Evolutionary conservation across 1,284 basidiomycete species (phyloP).

Genomic region (Puccinia novopanici): DNA sequence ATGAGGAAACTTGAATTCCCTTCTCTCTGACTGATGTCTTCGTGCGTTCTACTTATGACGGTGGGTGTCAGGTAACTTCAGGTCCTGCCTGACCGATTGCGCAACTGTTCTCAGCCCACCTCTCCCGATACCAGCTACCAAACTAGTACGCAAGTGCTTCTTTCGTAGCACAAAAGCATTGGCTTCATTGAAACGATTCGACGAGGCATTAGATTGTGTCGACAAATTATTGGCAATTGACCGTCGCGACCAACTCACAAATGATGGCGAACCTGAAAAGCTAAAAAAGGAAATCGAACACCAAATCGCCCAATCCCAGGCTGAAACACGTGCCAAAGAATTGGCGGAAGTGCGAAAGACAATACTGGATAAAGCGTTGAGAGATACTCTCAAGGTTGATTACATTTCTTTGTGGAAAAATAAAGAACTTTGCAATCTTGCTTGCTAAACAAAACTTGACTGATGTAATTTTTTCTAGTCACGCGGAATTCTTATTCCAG

Average conservation of each 20-base stretch:
- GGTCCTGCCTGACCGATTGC: slow-evolving; percentile 45
- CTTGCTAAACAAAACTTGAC: not conserved
- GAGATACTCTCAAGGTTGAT: not conserved
- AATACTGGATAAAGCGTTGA: not conserved
- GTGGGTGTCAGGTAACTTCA: slow-evolving; percentile 18
- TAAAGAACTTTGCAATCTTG: not conserved
- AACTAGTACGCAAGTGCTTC: slow-evolving; percentile 32
- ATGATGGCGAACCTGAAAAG: slow-evolving; percentile 34
- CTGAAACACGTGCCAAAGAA: not conserved
- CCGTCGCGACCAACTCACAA: not conserved
- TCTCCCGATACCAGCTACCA: slow-evolving; percentile 18
- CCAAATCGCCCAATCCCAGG: not conserved
- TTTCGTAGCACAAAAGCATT: slow-evolving; percentile 35
- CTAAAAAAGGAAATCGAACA: slow-evolving; percentile 26
- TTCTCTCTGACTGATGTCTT: not conserved
- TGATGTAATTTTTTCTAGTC: slow-evolving; percentile 3
- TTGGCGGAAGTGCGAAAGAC: not conserved
- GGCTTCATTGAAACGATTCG: slow-evolving; percentile 7
- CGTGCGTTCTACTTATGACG: not conserved
- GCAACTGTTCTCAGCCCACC: slow-evolving; percentile 10
- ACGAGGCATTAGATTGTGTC: slow-evolving; percentile 32
- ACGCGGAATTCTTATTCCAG: slow-evolving; percentile 38
- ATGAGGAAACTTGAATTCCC: not conserved
- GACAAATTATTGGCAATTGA: slow-evolving; percentile 28
- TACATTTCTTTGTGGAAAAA: not conserved